Conservation (phyloP, 1,139 yeast species). For the Kodamaea sp. region DNA sequence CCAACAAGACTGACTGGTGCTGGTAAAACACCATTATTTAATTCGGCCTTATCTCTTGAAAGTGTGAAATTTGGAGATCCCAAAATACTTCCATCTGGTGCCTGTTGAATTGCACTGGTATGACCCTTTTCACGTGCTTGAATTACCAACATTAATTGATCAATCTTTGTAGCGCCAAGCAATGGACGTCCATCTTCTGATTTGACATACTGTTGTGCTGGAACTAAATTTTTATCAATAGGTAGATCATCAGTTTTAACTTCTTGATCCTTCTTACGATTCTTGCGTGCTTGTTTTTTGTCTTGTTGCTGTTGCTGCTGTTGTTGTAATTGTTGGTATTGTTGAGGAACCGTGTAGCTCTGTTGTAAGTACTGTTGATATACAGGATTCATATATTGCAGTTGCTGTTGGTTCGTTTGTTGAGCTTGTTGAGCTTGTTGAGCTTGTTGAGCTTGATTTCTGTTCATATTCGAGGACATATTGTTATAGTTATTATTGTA, state of each 20-base stretch:
- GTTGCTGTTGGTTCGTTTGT: slow-evolving; percentile 6
- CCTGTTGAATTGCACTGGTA: slow-evolving; percentile 55
- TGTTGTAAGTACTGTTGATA: slow-evolving; percentile 14
- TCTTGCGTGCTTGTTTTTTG: slow-evolving; percentile 1
- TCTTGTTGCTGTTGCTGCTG: slow-evolving; percentile 6
- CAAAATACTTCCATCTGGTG: slow-evolving; percentile 57
- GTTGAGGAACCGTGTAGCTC: slow-evolving; percentile 7
- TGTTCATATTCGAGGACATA: slow-evolving; percentile 12
- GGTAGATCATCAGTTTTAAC: slow-evolving; percentile 2
- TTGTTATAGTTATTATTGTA: slow-evolving; percentile 2
- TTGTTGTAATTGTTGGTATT: slow-evolving; percentile 6
- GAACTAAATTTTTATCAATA: slow-evolving; percentile 25
- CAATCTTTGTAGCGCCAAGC: slow-evolving; percentile 84
- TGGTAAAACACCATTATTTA: slow-evolving; percentile 45
- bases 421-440: slow-evolving; percentile 2
- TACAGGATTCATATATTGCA: slow-evolving; percentile 10
- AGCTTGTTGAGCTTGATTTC: slow-evolving; percentile 8
- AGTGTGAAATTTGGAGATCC: slow-evolving; percentile 23
- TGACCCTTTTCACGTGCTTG: slow-evolving; percentile 82
- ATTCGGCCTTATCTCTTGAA: slow-evolving; percentile 17
- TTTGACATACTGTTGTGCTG: slow-evolving; percentile 45
- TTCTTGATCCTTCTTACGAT: neutral
- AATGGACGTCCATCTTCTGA: slow-evolving; percentile 63
- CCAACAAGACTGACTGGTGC: slow-evolving; percentile 69
- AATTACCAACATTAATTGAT: slow-evolving; percentile 82